Conservation (phyloP, 2,329 filamentous ascomycete genomes). For the Penicillium corylophilum region DNA sequence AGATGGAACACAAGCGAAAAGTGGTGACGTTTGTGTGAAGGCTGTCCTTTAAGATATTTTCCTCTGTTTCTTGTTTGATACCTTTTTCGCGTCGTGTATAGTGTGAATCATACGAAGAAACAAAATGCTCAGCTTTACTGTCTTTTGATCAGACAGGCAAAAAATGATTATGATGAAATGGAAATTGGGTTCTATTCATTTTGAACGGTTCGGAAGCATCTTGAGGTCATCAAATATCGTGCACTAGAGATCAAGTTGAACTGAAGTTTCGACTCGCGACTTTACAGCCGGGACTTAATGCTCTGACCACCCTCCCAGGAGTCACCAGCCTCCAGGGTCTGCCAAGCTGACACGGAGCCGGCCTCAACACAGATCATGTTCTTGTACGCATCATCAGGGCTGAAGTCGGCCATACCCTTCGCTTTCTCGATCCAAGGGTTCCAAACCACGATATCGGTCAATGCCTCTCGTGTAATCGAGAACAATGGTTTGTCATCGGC, state of each 20-base stretch:
- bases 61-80: not conserved
- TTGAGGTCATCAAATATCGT: conserved; percentile 16
- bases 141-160: not conserved
- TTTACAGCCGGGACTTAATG: conserved; percentile 46
- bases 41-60: not conserved
- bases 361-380: conserved; percentile 95
- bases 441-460: conserved; percentile 90
- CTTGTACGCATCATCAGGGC: conserved; percentile 84
- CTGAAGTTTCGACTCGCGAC: not conserved
- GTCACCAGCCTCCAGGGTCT: conserved; percentile 77
- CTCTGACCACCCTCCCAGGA: conserved; percentile 65
- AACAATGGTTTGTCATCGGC: conserved; percentile 63
- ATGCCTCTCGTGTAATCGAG: conserved; percentile 76
- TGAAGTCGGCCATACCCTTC: conserved; percentile 78
- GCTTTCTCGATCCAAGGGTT: conserved; percentile 93
- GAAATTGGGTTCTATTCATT: not conserved
- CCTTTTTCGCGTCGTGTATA: not conserved
- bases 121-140: not conserved
- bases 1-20: not conserved
- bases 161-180: not conserved
- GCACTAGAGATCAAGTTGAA: not conserved
- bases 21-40: not conserved
- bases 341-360: conserved; percentile 78
- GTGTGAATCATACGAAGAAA: not conserved
- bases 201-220: not conserved